Base-by-base conservation (phyloP, 768 basidiomycete species). In the Kondoa subrosea region DNA sequence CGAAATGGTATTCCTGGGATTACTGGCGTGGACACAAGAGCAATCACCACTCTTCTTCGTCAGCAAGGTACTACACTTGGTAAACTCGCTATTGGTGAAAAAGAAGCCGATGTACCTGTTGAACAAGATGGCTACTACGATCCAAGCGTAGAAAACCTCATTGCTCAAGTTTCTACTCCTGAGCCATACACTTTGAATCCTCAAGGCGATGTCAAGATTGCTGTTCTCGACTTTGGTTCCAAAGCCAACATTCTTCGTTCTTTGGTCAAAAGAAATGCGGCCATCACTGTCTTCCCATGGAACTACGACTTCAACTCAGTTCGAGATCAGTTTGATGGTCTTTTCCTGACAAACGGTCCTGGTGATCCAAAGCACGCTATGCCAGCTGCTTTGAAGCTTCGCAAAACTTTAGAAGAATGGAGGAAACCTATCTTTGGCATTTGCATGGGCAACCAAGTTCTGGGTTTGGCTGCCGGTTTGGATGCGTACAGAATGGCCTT, bases 401-500 rank as follows among this genome's bases (percentile, higher is more conserved):
- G 89, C 72, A 82, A 82, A 74, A 93, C 91, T 14, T 78, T 99
- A 64, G 50, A 72, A 59, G 89, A 92, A 78, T 97, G 93, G 93
- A 79, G 85, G 76, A 89, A 85, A 76, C 95, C 95, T 14, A 82
- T 97, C 56, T 97, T 97, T 72, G 95, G 95, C 66, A 92, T 99
- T 72, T 99, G 95, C 78, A 97, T 99, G 95, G 95, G 93, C 64
- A 90, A 97, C 76, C 93, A 97, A 78, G 83, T 99, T 73, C 88
- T 99, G 72, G 95, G 93, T 62, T 88, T 99, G 82, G 95, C 93
- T 30, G 93, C 91, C 27, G 93, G 95, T 26, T 78, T 96, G 66
- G 92, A 95, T 72, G 90, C 92, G 25, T 96, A 97, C 78, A 83
- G 95, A 58, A 99, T 99, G 95, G 91, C 87, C 12, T 99, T 97